phyloP scores from a whole-genome alignment of 495 filamentous ascomycete species.

The Aspergillus conjunctus region DNA sequence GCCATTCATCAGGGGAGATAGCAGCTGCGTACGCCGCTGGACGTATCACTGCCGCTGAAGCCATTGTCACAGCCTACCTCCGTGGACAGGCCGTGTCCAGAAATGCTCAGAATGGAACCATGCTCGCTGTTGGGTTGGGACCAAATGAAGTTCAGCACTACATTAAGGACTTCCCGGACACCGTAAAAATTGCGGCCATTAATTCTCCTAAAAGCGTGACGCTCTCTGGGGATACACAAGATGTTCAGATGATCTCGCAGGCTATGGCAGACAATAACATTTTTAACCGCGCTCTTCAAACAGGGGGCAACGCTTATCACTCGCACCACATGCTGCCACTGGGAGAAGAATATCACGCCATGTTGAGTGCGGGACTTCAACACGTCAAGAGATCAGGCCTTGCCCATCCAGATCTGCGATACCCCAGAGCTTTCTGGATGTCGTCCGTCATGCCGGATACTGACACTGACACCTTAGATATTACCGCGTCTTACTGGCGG shows the following conservation, averaged over 20 bases:
- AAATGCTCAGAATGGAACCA: constrained; percentile 21
- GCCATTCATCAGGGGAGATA: constrained; percentile 29
- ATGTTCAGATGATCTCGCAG: constrained; percentile 28
- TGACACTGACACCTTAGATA: constrained; percentile 1
- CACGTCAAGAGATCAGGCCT: no score
- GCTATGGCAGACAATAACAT: constrained; percentile 25
- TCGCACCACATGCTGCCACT: constrained; percentile 54
- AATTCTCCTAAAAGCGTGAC: constrained; percentile 31
- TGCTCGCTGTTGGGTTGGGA: constrained; percentile 42
- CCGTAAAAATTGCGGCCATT: constrained; percentile 18
- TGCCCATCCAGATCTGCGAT: no score
- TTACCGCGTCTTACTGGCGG: constrained; percentile 45
- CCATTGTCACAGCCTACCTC: constrained; percentile 34
- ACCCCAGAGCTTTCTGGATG: constrained; percentile 15
- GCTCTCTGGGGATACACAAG: constrained; percentile 31
- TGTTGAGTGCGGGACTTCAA: constrained; percentile 29
- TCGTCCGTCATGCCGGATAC: constrained; percentile 37
- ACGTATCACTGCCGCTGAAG: constrained; percentile 15
- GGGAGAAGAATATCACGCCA: constrained; percentile 42
- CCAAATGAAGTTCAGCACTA: constrained; percentile 38
- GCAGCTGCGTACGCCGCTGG: constrained; percentile 25
- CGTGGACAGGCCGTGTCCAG: constrained; percentile 35
- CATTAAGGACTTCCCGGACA: constrained; percentile 5
- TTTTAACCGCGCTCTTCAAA: constrained; percentile 41
- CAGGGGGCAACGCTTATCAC: constrained; percentile 58